Conservation (phyloP, 2,329 filamentous ascomycete genomes). For the Lasiodiplodia citricola region DNA sequence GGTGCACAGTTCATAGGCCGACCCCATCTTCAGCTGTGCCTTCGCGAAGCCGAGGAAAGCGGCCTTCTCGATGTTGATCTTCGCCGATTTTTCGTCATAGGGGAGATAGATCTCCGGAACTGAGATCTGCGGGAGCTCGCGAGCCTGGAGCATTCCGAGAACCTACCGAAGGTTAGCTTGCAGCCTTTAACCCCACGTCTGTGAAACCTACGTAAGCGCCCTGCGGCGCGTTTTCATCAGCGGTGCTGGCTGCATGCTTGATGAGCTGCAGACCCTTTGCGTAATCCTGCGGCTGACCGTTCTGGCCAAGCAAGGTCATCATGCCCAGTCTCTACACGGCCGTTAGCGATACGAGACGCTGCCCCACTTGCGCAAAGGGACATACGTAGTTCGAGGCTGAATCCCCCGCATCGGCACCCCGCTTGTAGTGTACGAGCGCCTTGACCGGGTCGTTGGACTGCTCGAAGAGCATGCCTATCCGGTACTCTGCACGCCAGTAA, state of each 20-base stretch:
- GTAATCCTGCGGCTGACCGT: constrained; percentile 85
- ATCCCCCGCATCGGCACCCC: constrained; percentile 78
- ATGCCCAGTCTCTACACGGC: constrained; percentile 73
- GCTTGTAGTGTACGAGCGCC: constrained; percentile 87
- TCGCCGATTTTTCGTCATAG: constrained; percentile 73
- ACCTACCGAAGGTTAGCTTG: constrained; percentile 51
- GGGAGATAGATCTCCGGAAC: constrained; percentile 75
- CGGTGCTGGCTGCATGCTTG: constrained; percentile 78
- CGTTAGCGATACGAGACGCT: constrained; percentile 29
- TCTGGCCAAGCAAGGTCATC: constrained; percentile 95
- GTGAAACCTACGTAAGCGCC: constrained; percentile 71
- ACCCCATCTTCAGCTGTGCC: constrained; percentile 95
- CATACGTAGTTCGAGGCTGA: constrained; percentile 76
- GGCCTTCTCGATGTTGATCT: constrained; percentile 92
- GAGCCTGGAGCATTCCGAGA: constrained; percentile 90
- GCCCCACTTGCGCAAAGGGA: neutral
- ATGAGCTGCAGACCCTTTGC: constrained; percentile 80
- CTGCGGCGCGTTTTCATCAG: constrained; percentile 95
- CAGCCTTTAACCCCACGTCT: constrained; percentile 33
- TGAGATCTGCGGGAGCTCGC: constrained; percentile 87
- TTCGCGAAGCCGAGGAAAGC: constrained; percentile 96
- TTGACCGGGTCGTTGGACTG: constrained; percentile 91
- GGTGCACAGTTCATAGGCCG: constrained; percentile 92
- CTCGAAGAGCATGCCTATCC: constrained; percentile 98
- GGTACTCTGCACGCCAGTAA: constrained; percentile 88